These are phyloP conservation scores for Penicillium hesseltinei DNA, from an alignment of 2,329 filamentous ascomycete genomes.

Conservation along the genomic window DNA sequence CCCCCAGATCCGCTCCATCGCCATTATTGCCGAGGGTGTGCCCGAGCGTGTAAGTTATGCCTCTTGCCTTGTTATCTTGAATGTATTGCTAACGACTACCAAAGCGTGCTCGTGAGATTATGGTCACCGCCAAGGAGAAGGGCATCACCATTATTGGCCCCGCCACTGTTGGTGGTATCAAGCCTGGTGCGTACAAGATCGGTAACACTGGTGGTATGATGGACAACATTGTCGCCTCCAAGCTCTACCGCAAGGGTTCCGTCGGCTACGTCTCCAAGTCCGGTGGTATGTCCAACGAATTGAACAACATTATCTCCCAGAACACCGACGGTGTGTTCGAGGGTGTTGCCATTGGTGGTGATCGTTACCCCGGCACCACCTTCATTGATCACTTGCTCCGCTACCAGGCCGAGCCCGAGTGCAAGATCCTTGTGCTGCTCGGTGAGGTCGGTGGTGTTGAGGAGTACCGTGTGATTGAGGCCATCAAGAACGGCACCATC, in stretches of 20 bases:
- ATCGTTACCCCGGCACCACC: slow-evolving; percentile 96
- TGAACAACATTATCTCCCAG: slow-evolving; percentile 98
- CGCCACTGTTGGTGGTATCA: slow-evolving; percentile 98
- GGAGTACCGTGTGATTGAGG: slow-evolving; percentile 99
- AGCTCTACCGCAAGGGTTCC: slow-evolving; percentile 98
- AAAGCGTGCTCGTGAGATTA: slow-evolving; percentile 93
- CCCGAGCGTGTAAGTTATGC: slow-evolving; percentile 75
- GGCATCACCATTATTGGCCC: slow-evolving; percentile 98
- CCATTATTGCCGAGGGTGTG: slow-evolving; percentile 99
- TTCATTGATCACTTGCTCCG: slow-evolving; percentile 98
- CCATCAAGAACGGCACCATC: slow-evolving; percentile 88
- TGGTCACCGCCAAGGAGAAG: slow-evolving; percentile 96
- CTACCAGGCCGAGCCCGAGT: slow-evolving; percentile 94
- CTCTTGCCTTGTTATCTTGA: not conserved
- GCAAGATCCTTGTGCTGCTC: slow-evolving; percentile 94
- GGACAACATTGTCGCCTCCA: slow-evolving; percentile 99
- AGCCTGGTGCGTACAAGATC: slow-evolving; percentile 99
- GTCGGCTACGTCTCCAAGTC: slow-evolving; percentile 99
- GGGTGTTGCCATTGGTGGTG: slow-evolving; percentile 98
- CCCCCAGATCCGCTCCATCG: slow-evolving; percentile 97
- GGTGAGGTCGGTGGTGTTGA: slow-evolving; percentile 99
- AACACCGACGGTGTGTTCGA: slow-evolving; percentile 98
- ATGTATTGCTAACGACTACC: not conserved
- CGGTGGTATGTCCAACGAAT: slow-evolving; percentile 99
- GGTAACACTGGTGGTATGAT: slow-evolving; percentile 99